Conservation (phyloP, 805 yeast species). For the Sugiyamaella mastotermitis region DNA sequence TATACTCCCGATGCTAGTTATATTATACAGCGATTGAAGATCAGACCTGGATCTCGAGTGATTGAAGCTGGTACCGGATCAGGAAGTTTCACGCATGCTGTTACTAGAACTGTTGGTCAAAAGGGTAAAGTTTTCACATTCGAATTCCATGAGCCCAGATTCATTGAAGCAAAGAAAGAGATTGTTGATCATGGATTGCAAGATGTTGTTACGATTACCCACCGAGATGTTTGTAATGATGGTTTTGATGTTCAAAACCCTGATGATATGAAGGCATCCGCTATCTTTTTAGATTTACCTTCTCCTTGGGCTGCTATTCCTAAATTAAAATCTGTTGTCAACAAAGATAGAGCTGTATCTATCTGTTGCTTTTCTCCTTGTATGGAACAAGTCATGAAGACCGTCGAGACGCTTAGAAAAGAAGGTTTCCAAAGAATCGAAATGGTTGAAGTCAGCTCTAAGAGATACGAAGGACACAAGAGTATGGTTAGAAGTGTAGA, state of each 20-base stretch:
- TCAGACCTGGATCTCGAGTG: constrained; percentile 68
- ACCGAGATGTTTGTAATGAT: constrained; percentile 84
- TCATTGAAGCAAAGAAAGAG: constrained; percentile 69
- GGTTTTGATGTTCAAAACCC: constrained; percentile 51
- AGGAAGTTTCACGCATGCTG: constrained; percentile 90
- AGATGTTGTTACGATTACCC: constrained; percentile 61
- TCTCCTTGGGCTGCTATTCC: constrained; percentile 96
- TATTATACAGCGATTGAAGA: constrained; percentile 73
- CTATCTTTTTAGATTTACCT: constrained; percentile 86
- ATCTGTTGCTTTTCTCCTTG: constrained; percentile 97
- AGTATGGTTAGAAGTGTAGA: constrained; percentile 77
- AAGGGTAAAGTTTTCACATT: constrained; percentile 69
- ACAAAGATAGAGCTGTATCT: constrained; percentile 48
- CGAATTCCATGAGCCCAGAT: constrained; percentile 88
- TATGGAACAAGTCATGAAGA: constrained; percentile 90
- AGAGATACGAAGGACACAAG: constrained; percentile 83
- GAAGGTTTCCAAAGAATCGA: constrained; percentile 83
- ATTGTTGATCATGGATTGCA: constrained; percentile 64
- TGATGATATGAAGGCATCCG: constrained; percentile 49
- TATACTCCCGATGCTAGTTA: constrained; percentile 94
- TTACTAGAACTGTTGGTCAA: constrained; percentile 67
- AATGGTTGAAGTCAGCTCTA: constrained; percentile 85
- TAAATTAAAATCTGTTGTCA: constrained; percentile 54
- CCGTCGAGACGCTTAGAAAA: constrained; percentile 65
- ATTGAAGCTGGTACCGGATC: constrained; percentile 99